Percentiles rank a stretch among this genome's conserved stretches.
Conservation (phyloP, 176 grass and related monocot genomes). For the Coix lacrymajobi region DNA sequence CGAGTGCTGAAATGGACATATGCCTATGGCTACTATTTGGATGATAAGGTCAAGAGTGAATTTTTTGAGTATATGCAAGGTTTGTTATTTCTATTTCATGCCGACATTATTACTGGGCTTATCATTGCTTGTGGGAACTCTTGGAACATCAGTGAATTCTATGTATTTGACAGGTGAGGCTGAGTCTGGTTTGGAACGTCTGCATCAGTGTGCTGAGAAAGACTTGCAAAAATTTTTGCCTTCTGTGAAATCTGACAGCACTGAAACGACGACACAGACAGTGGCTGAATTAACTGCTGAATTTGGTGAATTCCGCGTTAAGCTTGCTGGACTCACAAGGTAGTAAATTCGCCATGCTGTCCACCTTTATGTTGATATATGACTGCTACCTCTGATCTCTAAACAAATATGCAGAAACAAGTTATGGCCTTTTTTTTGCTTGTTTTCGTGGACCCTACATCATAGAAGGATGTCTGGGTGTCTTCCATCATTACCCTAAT, state of each 20-base stretch:
- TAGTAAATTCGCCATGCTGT: constrained; percentile 16
- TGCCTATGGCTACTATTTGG: constrained; percentile 88
- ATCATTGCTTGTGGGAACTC: constrained; percentile 13
- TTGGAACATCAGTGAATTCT: not conserved
- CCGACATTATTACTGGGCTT: not conserved
- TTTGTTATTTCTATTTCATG: constrained; percentile 21
- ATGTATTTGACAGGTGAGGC: constrained; percentile 63
- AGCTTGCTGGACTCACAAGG: constrained; percentile 84
- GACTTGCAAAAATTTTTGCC: constrained; percentile 57
- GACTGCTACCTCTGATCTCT: not conserved
- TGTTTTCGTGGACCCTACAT: not conserved
- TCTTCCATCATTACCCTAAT: not conserved
- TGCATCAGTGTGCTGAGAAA: constrained; percentile 97
- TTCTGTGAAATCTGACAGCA: constrained; percentile 12
- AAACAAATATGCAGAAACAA: not conserved
- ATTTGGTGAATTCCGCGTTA: constrained; percentile 60
- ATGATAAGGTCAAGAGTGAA: constrained; percentile 66
- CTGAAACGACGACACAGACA: not conserved
- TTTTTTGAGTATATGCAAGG: constrained; percentile 99
- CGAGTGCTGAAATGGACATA: constrained; percentile 94
- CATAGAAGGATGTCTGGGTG: not conserved
- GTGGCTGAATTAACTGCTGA: too few relatives aligned
- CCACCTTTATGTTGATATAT: not conserved
- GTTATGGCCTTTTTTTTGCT: not conserved
- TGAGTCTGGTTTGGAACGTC: constrained; percentile 88